These are phyloP conservation scores for Penicillium palitans DNA, from an alignment of 2,329 filamentous ascomycete genomes.

Conservation along the genomic window DNA sequence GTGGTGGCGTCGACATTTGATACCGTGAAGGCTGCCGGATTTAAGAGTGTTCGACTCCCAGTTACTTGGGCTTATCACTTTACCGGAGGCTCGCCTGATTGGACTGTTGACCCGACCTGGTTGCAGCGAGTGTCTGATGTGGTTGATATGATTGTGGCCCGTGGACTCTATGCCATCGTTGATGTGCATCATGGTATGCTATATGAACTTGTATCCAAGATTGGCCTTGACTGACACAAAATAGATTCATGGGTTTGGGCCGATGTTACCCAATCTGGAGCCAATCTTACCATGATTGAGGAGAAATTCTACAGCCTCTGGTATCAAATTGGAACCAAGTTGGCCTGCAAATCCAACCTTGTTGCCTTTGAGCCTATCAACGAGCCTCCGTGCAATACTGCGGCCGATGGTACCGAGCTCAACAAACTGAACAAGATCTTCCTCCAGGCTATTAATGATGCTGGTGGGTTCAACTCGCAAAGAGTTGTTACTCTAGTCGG, in stretches of 20 bases:
- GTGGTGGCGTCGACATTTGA: conserved; percentile 54
- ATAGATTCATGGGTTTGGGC: conserved; percentile 58
- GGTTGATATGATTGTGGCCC: conserved; percentile 55
- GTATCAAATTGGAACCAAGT: conserved; percentile 57
- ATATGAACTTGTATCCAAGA: not conserved
- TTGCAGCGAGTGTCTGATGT: conserved; percentile 60
- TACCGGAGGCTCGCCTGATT: conserved; percentile 50
- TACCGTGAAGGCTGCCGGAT: conserved; percentile 54
- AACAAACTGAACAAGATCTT: conserved; percentile 61
- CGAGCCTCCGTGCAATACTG: conserved; percentile 56
- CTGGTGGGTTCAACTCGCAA: conserved; percentile 57
- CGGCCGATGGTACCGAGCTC: conserved; percentile 51
- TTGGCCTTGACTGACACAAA: not conserved
- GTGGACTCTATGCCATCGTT: conserved; percentile 55
- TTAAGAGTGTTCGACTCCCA: conserved; percentile 60
- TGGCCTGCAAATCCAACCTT: conserved; percentile 56
- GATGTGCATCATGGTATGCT: conserved; percentile 57
- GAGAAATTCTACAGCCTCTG: conserved; percentile 58
- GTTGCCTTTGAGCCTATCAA: conserved; percentile 63
- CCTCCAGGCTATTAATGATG: conserved; percentile 53
- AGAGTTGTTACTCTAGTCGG: conserved; percentile 59
- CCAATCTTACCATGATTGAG: conserved; percentile 55
- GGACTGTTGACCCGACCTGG: conserved; percentile 57
- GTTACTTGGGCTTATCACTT: conserved; percentile 63
- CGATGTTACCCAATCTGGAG: conserved; percentile 49